Base-by-base conservation (phyloP, 345 rosid genomes). In the Sonneratia alba region DNA sequence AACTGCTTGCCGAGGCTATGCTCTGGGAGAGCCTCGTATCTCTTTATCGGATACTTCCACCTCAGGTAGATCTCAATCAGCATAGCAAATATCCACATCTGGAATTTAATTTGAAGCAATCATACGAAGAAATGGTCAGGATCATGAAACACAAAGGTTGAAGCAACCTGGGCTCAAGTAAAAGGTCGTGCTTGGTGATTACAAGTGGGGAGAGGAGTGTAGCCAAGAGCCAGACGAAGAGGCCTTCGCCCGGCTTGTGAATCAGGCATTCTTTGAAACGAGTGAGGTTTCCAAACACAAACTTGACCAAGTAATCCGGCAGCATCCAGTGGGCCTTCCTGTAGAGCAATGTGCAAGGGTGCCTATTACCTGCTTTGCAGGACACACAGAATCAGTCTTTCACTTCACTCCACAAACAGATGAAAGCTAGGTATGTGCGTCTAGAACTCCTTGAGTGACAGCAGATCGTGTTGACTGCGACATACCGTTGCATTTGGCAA, bases 181-280 rank as follows among this genome's bases (percentile, higher is more conserved):
- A 42, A 42, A 42, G 10, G 45, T 42, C 45, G 10, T 42, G 45
- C 10, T 57, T 6, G 32, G 63, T 57, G 32, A 32, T 51, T 79
- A 81, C 86, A 80, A 78, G 21, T 13, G 86, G 85, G 36, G 85
- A 66, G 63, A 83, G 81, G 34, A 67, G 51, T 15, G 37, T 4
- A 0, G 75, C 79, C 27, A 79, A 49, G 66, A 83, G 71, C 71
- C 79, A 74, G 42, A 63, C 69, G 63, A 81, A 75, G 62, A 78
- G 43, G 11, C 81, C 81, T 83, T 83, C 83, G 18, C 73, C 76
- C 21, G 89, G 87, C 79, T 78, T 85, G 75, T 85, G 85, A 72
- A 83, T 47, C 70, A 80, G 63, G 51, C 73, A 73, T 71, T 79
- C 89, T 0, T 67, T n/a, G 69, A 81, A 84, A 51, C 85, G 85